These are phyloP conservation scores for Ceratocystis cubensis DNA, from an alignment of 2,329 filamentous ascomycete genomes.

Conservation along the genomic window DNA sequence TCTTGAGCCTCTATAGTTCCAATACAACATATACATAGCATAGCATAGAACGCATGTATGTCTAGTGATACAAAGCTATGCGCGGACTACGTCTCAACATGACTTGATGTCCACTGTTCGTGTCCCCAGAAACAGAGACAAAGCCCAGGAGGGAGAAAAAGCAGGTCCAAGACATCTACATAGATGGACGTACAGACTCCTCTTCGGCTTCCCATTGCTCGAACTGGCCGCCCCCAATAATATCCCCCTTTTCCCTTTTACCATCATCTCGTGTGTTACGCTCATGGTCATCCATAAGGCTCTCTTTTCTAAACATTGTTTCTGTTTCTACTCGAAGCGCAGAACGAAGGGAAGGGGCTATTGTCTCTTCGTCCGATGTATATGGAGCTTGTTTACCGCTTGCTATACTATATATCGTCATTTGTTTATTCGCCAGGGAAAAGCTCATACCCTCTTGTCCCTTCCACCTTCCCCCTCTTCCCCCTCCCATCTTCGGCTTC, in stretches of 20 bases:
- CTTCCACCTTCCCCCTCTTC: background rate
- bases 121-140: background rate
- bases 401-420: constrained; percentile 2
- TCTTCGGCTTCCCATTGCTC: background rate
- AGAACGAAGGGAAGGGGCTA: background rate
- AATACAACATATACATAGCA: background rate
- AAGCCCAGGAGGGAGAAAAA: too few species aligned
- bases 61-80: background rate
- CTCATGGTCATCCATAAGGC: background rate
- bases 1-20: too few species aligned
- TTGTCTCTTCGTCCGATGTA: constrained; percentile 5
- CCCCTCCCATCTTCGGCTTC: background rate
- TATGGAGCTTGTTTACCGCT: constrained; percentile 1
- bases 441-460: background rate
- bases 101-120: background rate
- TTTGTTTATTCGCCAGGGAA: constrained; percentile 1
- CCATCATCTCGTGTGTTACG: too few species aligned
- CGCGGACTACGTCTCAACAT: background rate
- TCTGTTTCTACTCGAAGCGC: background rate
- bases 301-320: constrained; percentile 4
- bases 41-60: background rate
- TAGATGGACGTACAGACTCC: background rate
- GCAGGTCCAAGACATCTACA: too few species aligned
- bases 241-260: too few species aligned
- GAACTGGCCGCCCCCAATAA: background rate